Evolutionary conservation across 1,139 yeast genomes (phyloP), one percentile per base, ranked within the genome.

Genomic region (Blastobotrys aristatus): DNA sequence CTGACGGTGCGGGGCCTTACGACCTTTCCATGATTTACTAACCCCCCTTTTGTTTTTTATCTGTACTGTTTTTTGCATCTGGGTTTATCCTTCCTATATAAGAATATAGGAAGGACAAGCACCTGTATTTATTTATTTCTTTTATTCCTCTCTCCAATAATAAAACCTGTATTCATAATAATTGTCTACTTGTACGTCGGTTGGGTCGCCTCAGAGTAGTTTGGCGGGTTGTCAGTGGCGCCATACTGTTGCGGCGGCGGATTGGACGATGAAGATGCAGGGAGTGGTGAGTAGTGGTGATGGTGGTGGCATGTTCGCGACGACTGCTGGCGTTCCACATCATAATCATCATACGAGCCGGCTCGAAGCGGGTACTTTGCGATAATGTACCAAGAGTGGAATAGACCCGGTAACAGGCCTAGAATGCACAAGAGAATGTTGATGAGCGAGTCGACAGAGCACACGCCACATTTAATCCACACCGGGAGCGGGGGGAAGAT

Each of bases 401-500:
- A 54, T 24, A 70, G 60, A 6, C 96, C 96, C 0, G 97, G 97
- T 52, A 89, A 64, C 66, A 79, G 84, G 2, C 96, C 96, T 45
- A 89, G 72, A 45, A 83, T 57, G 66, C 90, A 85, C 46, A 89
- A 73, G 32, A 86, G 75, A 47, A 89, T 72, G 66, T 88, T 89
- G 59, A 88, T 82, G 67, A 81, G 72, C 57, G 82, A 77, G 59
- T 84, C 94, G 32, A 81, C 79, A 4, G 88, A 77, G 58, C 77
- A 77, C 57, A 83, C 65, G 0, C 95, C 95, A 54, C 89, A 72
- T 66, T 86, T 86, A 55, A 87, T 68, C 54, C 82, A 75, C 26
- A 88, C 96, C 10, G 95, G 90, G 30, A 87, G 69, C 4, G 95
- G 95, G 4, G 96, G 96, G 45, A 86, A 61, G 61, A 87, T 79